phyloP scores from a whole-genome alignment of 2,329 filamentous ascomycete species.

The Ceratocystis colombiana region DNA sequence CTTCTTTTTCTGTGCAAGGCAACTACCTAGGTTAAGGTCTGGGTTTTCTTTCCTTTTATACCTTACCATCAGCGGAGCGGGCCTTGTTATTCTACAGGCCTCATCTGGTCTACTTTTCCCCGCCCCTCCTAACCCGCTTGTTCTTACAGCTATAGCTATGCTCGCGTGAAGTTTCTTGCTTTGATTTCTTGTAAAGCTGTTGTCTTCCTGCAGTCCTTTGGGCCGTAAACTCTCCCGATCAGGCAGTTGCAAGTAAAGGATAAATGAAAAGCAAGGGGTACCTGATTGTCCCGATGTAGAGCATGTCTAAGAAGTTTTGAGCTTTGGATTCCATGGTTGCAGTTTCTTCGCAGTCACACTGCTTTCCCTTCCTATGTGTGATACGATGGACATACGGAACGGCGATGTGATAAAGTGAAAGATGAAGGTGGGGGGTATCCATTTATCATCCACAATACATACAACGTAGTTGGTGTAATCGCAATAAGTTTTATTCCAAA shows the following conservation, averaged over 20 bases:
- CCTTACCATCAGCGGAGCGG: no score
- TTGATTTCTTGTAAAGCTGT: background rate
- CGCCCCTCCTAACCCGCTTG: background rate
- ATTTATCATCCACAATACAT: background rate
- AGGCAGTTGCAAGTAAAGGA: background rate
- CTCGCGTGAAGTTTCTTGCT: background rate
- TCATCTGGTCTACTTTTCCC: background rate
- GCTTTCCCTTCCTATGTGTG: background rate
- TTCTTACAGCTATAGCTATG: background rate
- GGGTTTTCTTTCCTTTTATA: no score
- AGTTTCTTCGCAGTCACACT: no score
- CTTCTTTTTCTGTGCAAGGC: no score
- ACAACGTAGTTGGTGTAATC: background rate
- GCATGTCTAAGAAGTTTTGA: slow-evolving; percentile 3
- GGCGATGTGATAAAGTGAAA: background rate
- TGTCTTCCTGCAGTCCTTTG: background rate
- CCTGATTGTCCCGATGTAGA: background rate
- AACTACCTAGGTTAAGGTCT: no score
- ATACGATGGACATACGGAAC: background rate
- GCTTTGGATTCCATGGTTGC: background rate
- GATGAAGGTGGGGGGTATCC: background rate
- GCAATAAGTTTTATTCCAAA: no score
- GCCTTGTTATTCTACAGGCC: no score
- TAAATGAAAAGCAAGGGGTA: background rate
- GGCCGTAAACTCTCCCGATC: background rate